These are phyloP conservation scores for Monilinia fructicola DNA, from an alignment of 2,329 filamentous ascomycete species.

Conservation along the genomic window DNA sequence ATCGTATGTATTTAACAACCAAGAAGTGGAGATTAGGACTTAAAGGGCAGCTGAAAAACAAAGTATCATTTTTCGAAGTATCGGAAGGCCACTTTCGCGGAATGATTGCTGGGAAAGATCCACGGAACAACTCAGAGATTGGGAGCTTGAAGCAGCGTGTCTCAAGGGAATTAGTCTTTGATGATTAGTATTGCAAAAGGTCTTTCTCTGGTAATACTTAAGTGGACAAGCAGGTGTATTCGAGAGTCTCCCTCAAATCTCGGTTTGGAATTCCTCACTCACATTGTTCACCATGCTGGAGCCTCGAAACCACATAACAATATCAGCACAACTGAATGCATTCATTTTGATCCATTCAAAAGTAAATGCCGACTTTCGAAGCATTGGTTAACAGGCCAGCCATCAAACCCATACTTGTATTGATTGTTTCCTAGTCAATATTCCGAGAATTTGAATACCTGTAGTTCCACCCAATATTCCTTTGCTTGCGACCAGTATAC, in stretches of 20 bases:
- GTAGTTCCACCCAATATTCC: not conserved
- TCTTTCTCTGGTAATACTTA: not conserved
- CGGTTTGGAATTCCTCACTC: too few species aligned
- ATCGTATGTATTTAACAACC: conserved; percentile 45
- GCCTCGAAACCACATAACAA: not conserved
- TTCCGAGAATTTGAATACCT: not conserved
- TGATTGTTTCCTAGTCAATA: not conserved
- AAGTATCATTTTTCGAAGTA: conserved; percentile 49
- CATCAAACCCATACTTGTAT: not conserved
- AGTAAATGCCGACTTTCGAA: not conserved
- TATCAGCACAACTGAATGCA: not conserved
- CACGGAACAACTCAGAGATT: conserved; percentile 53
- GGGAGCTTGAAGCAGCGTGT: conserved; percentile 46
- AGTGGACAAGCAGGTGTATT: not conserved
- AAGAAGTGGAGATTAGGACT: conserved; percentile 48
- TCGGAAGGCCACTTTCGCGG: conserved; percentile 45
- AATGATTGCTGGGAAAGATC: conserved; percentile 43
- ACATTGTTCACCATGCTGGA: not conserved
- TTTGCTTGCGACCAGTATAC: not conserved
- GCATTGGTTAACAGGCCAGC: too few species aligned
- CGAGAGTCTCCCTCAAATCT: not conserved
- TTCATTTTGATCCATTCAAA: not conserved
- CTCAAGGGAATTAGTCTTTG: not conserved
- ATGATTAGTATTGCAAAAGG: not conserved
- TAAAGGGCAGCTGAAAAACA: conserved; percentile 40